phyloP scores from a whole-genome alignment of 1,139 yeast species.

The Sugiyamaella neomexicana region DNA sequence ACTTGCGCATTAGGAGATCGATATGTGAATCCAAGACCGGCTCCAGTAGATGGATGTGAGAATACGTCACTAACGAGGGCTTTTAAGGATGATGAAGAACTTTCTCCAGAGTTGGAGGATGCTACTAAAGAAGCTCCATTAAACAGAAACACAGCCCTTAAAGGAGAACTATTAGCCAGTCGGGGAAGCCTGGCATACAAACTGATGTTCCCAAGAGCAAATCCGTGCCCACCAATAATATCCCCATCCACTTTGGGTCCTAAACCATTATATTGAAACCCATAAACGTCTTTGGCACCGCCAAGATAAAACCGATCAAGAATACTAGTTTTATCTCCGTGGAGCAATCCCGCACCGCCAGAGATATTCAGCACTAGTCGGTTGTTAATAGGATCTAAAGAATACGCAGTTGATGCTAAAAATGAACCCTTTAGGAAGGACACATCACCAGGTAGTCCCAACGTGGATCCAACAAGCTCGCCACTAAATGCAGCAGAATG shows the following conservation, averaged over 20 bases:
- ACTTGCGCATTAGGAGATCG: constrained; percentile 89
- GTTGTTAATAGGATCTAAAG: constrained; percentile 27
- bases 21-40: constrained; percentile 65
- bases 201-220: constrained; percentile 66
- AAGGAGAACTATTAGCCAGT: constrained; percentile 51
- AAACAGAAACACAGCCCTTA: constrained; percentile 66
- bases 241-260: constrained; percentile 72
- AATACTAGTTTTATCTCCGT: constrained; percentile 25
- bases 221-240: constrained; percentile 74
- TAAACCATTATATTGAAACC: constrained; percentile 72
- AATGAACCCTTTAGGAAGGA: constrained; percentile 40
- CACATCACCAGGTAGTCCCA: constrained; percentile 34
- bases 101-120: background rate
- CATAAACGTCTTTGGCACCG: constrained; percentile 82
- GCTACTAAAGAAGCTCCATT: constrained; percentile 69
- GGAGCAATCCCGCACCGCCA: constrained; percentile 27
- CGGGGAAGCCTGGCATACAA: constrained; percentile 66
- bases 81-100: constrained; percentile 3
- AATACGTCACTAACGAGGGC: constrained; percentile 12
- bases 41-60: constrained; percentile 30
- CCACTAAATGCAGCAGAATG: constrained; percentile 50
- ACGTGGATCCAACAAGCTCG: constrained; percentile 54
- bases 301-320: constrained; percentile 63
- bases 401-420: constrained; percentile 35
- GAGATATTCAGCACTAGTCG: constrained; percentile 25